Base-by-base conservation (phyloP, 345 rosid genomes). In the Heritiera littoralis region DNA sequence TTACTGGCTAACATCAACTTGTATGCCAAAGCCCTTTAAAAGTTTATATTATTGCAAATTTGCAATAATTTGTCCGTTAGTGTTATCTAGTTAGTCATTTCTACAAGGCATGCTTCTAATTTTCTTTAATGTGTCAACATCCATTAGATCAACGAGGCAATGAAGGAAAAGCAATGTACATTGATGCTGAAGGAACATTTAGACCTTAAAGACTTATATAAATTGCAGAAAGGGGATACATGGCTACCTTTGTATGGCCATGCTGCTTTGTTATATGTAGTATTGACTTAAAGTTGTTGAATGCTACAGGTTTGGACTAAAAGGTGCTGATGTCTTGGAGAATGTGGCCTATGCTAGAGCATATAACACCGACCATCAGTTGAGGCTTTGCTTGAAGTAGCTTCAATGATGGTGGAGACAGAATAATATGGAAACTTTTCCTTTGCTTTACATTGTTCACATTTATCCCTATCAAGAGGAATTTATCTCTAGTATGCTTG, bases 351-450 rank as follows among this genome's bases (percentile, higher is more conserved):
- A 96, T 80, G 97, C 98, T 58, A 90, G 99, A 83, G 98, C 99
- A 14, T 96, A 96, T 86, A 96, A 96, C 83, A 96, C 99, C 5
- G 99, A 96, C 80, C 99, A 96, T 83, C 99, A 92, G 80, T 93
- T 98, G 0, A 88, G 98, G 86, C 99, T 94, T 85, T 96, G 89
- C 94, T 96, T 79, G 98, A 96, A 89, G 98, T 98, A 79, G 99
- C 99, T 81, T 96, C 99, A 66, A 96, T 96, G 98, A 96, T 96
- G 99, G 92, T 96, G 78, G 99, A 96, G 82, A 94, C 98, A 78
- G 88, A 98, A 98, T 91, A 54, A 80, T 63, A 32, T 48, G 59
- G 0, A 41, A 49, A 28, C 52, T 6, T 23, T 20, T 77, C 54
- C 69, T 28, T 54, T 77, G 58, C 51, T 60, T 66, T 64, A 75